Evolutionary conservation across 139 green algal species (phyloP).

Genomic region (Coelastrella sp.): DNA sequence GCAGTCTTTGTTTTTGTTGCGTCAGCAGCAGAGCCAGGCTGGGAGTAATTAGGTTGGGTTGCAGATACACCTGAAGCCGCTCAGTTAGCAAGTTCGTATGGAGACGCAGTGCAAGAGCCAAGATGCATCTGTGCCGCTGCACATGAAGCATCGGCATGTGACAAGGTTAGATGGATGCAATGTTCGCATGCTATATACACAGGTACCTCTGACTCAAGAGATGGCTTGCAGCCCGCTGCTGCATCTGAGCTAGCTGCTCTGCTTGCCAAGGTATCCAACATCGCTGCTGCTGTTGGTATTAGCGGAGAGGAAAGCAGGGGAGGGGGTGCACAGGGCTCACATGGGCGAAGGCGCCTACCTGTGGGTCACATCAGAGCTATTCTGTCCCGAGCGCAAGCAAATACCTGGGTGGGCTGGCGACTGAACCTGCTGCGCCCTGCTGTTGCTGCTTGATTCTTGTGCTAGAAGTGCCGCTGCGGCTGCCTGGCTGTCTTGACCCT

Average conservation of each 20-base stretch:
- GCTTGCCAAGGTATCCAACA: slow-evolving; percentile 50
- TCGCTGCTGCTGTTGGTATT: slow-evolving; percentile 57
- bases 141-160: too few relatives aligned
- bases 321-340: slow-evolving; percentile 58
- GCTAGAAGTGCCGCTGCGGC: too few relatives aligned
- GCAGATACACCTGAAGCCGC: too few relatives aligned
- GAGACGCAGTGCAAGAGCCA: background rate
- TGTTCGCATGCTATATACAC: background rate
- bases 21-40: too few relatives aligned
- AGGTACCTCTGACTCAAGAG: background rate
- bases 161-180: background rate
- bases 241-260: slow-evolving; percentile 57
- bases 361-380: slow-evolving; percentile 59
- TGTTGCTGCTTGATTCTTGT: too few relatives aligned
- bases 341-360: slow-evolving; percentile 58
- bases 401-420: slow-evolving; percentile 43
- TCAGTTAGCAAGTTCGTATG: too few relatives aligned
- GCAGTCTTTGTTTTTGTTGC: too few relatives aligned
- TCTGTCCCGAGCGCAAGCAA: slow-evolving; percentile 52
- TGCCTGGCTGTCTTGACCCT: too few relatives aligned
- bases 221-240: slow-evolving; percentile 43
- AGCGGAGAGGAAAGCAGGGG: slow-evolving; percentile 57
- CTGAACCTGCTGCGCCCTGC: too few relatives aligned
- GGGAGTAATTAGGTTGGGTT: too few relatives aligned
- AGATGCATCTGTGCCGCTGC: background rate